Base-by-base conservation (phyloP, 352 stramenopile species). In the Globisporangium orthogonon region DNA sequence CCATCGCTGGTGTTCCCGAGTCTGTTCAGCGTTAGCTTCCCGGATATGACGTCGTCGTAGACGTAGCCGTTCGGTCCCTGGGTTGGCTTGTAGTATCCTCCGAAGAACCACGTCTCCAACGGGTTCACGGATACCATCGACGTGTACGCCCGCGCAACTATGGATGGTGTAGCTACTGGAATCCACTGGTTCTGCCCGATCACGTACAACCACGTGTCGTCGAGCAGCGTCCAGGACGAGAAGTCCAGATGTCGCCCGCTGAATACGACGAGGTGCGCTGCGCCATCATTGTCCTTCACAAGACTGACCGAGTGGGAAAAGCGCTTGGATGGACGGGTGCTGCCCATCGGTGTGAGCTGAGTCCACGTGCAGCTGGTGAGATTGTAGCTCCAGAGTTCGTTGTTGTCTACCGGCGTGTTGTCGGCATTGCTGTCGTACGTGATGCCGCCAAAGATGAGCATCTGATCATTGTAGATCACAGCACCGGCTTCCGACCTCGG, bases 361-460 rank as follows among this genome's bases (percentile, higher is more conserved):
- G 58, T 66, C 80, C 80, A 90, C 3, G 40, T 60, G 45, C 62
- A 71, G 2, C 50, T 67, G 44, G 43, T 59, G 4, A 90, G 60
- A 51, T 87, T 63, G 50, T 88, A 90, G 52, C 59, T 65, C 80
- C 80, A 90, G 18, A 90, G 60, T 50, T 90, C 77, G 43, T 76
- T 78, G 54, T 71, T 80, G 62, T 90, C 65, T 4, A 56, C 35
- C 4, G 79, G 75, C 1, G 70, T 18, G 2, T 68, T 56, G 33
- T 66, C 58, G n/a, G 56, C 64, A 30, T 59, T 56, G 18, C 74
- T 68, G 31, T 88, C 78, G 56, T 90, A 90, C 3, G 73, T 63
- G 44, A 90, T 90, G 7, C 80, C 80, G 9, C 80, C 80, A 51
- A 85, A 90, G n/a, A 90, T 64, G 60, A 76, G 73, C 30, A 90